These are phyloP conservation scores for Trichoderma reesei DNA, from an alignment of 495 filamentous ascomycete species.

Conservation along the genomic window DNA sequence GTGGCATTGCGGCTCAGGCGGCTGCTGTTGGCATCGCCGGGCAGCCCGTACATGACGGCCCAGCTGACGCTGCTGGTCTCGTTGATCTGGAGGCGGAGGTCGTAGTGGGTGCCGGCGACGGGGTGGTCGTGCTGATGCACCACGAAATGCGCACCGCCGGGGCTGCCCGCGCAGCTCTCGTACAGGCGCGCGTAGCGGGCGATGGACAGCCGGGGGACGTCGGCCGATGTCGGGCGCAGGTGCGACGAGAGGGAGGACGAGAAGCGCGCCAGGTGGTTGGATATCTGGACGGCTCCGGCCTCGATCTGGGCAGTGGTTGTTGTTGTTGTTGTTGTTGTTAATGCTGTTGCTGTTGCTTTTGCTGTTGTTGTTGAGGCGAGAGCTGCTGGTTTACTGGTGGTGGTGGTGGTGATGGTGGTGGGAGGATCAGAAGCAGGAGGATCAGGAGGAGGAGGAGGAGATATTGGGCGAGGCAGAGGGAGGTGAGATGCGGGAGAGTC, in stretches of 20 bases:
- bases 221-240: conserved; percentile 18
- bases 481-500: conserved; percentile 15
- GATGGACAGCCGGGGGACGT: conserved; percentile 32
- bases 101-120: conserved; percentile 53
- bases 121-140: conserved; percentile 65
- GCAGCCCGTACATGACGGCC: conserved; percentile 58
- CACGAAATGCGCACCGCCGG: conserved; percentile 48
- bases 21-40: conserved; percentile 51
- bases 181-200: conserved; percentile 44
- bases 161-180: conserved; percentile 32
- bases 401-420: not conserved
- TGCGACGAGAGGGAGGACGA: conserved; percentile 29
- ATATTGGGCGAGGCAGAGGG: conserved; percentile 1
- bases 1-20: conserved; percentile 52
- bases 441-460: not conserved
- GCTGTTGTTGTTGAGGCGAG: not conserved
- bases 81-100: conserved; percentile 57
- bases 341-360: conserved; percentile 5
- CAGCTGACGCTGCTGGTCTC: conserved; percentile 52
- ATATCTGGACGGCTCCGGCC: conserved; percentile 42
- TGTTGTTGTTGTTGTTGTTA: no score
- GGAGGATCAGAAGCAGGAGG: not conserved
- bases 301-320: conserved; percentile 44
- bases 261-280: conserved; percentile 46
- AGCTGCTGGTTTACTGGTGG: not conserved